Evolutionary conservation across 495 filamentous ascomycete species (phyloP).

Genomic region (Durotheca rogersii): DNA sequence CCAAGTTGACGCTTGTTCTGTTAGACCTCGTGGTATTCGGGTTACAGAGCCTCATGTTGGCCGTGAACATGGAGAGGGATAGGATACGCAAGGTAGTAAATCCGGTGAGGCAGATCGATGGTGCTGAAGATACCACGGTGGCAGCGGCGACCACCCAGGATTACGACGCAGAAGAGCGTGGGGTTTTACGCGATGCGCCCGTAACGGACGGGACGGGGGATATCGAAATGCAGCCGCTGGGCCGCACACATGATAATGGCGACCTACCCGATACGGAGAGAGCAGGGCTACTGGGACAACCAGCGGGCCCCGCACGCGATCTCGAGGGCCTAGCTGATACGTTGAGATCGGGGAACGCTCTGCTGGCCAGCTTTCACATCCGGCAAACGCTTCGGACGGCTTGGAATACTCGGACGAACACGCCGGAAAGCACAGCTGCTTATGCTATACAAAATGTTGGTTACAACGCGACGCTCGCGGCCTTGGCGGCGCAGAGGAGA

Average conservation of each 20-base stretch:
- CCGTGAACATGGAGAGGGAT: conserved; percentile 68
- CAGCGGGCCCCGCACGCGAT: conserved; percentile 29
- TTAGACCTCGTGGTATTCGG: conserved; percentile 66
- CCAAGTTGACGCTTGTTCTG: conserved; percentile 60
- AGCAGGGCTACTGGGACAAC: conserved; percentile 47
- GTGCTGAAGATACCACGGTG: conserved; percentile 14
- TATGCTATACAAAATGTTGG: conserved; percentile 53
- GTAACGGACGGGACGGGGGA: conserved; percentile 43
- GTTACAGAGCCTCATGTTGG: conserved; percentile 73
- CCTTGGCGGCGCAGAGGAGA: conserved; percentile 46
- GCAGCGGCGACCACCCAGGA: conserved; percentile 55
- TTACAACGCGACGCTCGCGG: conserved; percentile 50
- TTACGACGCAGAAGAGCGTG: conserved; percentile 80
- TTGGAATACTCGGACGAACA: conserved; percentile 51
- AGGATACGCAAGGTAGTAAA: conserved; percentile 48
- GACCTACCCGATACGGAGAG: conserved; percentile 44
- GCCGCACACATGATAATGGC: conserved; percentile 20
- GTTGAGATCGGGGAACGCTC: conserved; percentile 65
- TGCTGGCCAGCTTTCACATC: conserved; percentile 70
- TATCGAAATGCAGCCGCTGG: conserved; percentile 53
- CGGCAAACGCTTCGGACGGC: conserved; percentile 64
- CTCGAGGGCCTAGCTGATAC: conserved; percentile 56
- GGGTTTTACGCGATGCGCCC: conserved; percentile 56
- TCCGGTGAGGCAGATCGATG: conserved; percentile 31
- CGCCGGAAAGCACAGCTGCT: conserved; percentile 47